Conservation (phyloP, 495 filamentous ascomycete genomes). For the Penicillium simplicissimum region DNA sequence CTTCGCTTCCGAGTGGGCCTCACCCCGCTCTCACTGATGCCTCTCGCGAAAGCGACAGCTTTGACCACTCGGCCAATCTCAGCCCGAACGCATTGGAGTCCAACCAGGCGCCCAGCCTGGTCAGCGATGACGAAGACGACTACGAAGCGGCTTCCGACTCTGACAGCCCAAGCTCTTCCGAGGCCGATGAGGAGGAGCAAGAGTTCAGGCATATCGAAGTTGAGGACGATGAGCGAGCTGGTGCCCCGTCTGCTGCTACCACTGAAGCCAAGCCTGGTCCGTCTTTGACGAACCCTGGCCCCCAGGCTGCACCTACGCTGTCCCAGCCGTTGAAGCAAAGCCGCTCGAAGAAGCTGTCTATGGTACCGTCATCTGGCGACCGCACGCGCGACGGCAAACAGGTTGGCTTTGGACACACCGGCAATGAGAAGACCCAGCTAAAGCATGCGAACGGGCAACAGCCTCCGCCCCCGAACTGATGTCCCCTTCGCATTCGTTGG, state of each 20-base stretch:
- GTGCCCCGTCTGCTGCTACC: slow-evolving; percentile 32
- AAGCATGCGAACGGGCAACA: slow-evolving; percentile 30
- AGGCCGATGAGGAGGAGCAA: slow-evolving; percentile 48
- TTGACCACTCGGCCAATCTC: slow-evolving; percentile 59
- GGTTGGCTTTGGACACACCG: slow-evolving; percentile 50
- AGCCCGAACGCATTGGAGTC: slow-evolving; percentile 79
- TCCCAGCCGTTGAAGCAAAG: slow-evolving; percentile 48
- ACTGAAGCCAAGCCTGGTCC: slow-evolving; percentile 40
- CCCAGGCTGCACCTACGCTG: slow-evolving; percentile 32
- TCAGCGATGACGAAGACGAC: slow-evolving; percentile 84
- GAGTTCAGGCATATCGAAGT: slow-evolving; percentile 54
- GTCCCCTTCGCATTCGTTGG: background rate
- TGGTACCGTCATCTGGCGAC: slow-evolving; percentile 45
- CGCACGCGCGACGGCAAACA: slow-evolving; percentile 43
- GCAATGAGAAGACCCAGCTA: slow-evolving; percentile 28
- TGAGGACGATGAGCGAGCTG: slow-evolving; percentile 50
- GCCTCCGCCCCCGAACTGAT: slow-evolving; percentile 13
- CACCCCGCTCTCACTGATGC: slow-evolving; percentile 29
- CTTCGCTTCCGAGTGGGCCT: slow-evolving; percentile 24
- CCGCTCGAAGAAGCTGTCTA: slow-evolving; percentile 44
- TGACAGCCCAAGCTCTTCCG: slow-evolving; percentile 46
- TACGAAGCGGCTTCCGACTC: slow-evolving; percentile 56
- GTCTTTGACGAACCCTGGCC: slow-evolving; percentile 35
- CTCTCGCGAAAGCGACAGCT: slow-evolving; percentile 47
- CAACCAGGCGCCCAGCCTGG: slow-evolving; percentile 79